These are phyloP conservation scores for Scutellaria barbata DNA, from an alignment of 257 asterid genomes.

Conservation along the genomic window DNA sequence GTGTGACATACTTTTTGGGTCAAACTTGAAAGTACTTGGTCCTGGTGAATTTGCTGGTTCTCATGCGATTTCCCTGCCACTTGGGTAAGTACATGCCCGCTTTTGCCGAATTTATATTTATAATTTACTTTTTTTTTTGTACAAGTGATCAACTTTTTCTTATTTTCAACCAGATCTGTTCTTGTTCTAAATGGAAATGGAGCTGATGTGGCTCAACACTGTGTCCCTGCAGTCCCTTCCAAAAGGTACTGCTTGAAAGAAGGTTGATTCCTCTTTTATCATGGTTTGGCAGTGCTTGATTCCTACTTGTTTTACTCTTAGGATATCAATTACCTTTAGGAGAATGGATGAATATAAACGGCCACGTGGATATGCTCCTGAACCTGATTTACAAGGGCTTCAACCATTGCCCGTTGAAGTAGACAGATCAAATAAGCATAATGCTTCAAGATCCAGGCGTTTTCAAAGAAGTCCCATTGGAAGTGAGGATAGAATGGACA, in stretches of 20 bases:
- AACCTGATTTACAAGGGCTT: slow-evolving; percentile 79
- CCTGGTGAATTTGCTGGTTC: slow-evolving; percentile 86
- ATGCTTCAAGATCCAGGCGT: slow-evolving; percentile 44
- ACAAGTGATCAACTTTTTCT: not conserved
- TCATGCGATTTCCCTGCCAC: slow-evolving; percentile 62
- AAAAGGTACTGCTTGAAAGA: slow-evolving; percentile 54
- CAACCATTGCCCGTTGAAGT: slow-evolving; percentile 60
- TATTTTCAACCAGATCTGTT: slow-evolving; percentile 62
- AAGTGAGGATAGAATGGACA: slow-evolving; percentile 51
- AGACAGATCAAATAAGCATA: slow-evolving; percentile 35
- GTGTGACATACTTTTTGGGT: slow-evolving; percentile 76
- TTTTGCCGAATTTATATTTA: not conserved
- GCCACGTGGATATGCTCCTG: slow-evolving; percentile 66
- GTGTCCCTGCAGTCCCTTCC: slow-evolving; percentile 79
- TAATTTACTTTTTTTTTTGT: not conserved
- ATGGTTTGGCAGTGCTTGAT: not conserved
- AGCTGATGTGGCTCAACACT: slow-evolving; percentile 88
- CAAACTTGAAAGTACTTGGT: slow-evolving; percentile 58
- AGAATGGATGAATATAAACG: slow-evolving; percentile 78
- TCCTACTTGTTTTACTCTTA: slow-evolving; percentile 33
- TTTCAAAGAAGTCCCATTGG: slow-evolving; percentile 39
- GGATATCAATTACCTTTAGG: slow-evolving; percentile 93
- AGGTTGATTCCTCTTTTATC: not conserved
- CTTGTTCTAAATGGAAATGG: slow-evolving; percentile 78
- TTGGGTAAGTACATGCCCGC: slow-evolving; percentile 59